Evolutionary conservation across 2,329 filamentous ascomycete genomes (phyloP).

Genomic region (Ascochyta fabae): DNA sequence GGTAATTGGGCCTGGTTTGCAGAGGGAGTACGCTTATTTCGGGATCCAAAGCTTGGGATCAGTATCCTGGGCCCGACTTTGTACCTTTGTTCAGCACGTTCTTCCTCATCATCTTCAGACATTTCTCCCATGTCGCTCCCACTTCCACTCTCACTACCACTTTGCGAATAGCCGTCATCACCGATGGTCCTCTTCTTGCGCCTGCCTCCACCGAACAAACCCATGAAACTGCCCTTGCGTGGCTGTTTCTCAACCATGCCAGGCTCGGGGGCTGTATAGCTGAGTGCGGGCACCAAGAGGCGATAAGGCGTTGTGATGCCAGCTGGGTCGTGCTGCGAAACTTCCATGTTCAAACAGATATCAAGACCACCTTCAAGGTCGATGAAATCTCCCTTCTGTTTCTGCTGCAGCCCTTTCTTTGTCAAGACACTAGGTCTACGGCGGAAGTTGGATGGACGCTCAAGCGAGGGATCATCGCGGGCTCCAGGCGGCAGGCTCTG

Average conservation of each 20-base stretch:
- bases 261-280: slow-evolving; percentile 46
- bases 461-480: slow-evolving; percentile 21
- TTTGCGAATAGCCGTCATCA: slow-evolving; percentile 42
- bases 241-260: slow-evolving; percentile 27
- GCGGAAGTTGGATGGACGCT: slow-evolving; percentile 51
- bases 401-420: slow-evolving; percentile 48
- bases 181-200: slow-evolving; percentile 34
- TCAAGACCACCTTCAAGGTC: slow-evolving; percentile 85
- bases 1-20: slow-evolving; percentile 22
- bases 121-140: slow-evolving; percentile 34
- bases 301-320: slow-evolving; percentile 90
- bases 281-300: slow-evolving; percentile 79
- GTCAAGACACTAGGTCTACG: slow-evolving; percentile 53
- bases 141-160: slow-evolving; percentile 35
- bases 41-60: slow-evolving; percentile 37
- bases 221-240: slow-evolving; percentile 40
- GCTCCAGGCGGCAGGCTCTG: slow-evolving; percentile 32
- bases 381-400: slow-evolving; percentile 54
- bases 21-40: slow-evolving; percentile 30
- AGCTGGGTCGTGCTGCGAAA: slow-evolving; percentile 81
- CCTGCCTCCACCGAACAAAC: slow-evolving; percentile 31
- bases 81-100: slow-evolving; percentile 40
- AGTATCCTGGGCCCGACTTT: slow-evolving; percentile 44
- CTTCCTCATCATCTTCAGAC: slow-evolving; percentile 42
- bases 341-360: slow-evolving; percentile 86